Evolutionary conservation across 352 stramenopile genomes (phyloP), one percentile per base, ranked within the genome.

Genomic region (Salisapilia sapeloensis): DNA sequence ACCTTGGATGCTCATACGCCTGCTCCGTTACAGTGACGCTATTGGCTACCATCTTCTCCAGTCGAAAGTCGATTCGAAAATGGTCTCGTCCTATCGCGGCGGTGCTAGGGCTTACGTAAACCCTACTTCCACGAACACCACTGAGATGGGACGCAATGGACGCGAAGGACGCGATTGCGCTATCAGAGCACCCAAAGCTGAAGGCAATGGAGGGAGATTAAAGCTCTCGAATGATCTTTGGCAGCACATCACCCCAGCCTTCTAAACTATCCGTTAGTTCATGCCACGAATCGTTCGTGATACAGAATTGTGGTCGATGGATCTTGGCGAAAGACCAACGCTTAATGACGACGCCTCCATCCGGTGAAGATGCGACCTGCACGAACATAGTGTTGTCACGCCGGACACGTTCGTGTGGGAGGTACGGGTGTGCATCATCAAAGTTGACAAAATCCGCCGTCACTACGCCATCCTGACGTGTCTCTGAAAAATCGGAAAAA

Each of bases 361-460:
- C 28, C 21, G 36, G 12, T 8, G 26, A 0, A 26, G 41, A 4
- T 38, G n/a, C 29, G 26, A 17, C 48, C 38, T 8, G 42, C 49
- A 2, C 52, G 44, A 2, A 33, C 50, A 35, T 45, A 53, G 25
- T 63, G 20, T 63, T 51, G 32, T 74, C 53, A 17, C 52, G 55
- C 0, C 59, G 52, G 12, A 60, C 45, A 13, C 59, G 59, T 21
- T 60, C 43, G 24, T 48, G 23, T 0, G 59, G 42, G 21, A 56
- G 29, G 30, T 74, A 74, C 19, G 59, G 56, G 16, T 69, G 50
- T 16, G 62, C 44, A 8, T 67, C 44, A 24, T 74, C 59, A 17
- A 56, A 29, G 26, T 74, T 48, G 0, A 74, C 59, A 16, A 45
- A 67, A 37, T 66, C 56, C 14, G 49, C 46, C 26, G 63, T 50